These are phyloP conservation scores for Thelonectria discophora DNA, from an alignment of 2,329 filamentous ascomycete species.

Conservation along the genomic window DNA sequence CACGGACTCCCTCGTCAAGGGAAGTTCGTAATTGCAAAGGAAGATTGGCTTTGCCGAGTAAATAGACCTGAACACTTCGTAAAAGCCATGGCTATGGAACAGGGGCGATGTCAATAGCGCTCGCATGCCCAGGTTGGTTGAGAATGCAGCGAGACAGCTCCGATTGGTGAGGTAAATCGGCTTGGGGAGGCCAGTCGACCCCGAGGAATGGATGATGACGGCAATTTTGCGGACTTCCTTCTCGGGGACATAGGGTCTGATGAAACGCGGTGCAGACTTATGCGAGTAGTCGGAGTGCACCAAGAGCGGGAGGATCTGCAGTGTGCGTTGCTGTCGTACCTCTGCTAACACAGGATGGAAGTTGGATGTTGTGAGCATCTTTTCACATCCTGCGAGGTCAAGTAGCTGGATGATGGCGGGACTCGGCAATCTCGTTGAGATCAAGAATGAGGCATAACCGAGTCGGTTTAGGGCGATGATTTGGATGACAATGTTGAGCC, in stretches of 20 bases:
- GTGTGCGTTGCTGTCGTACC: slow-evolving; percentile 26
- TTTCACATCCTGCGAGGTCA: slow-evolving; percentile 17
- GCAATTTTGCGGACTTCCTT: slow-evolving; percentile 30
- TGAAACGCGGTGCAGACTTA: slow-evolving; percentile 28
- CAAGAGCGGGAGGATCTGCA: slow-evolving; percentile 27
- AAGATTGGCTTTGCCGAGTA: slow-evolving; percentile 59
- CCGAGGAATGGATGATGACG: slow-evolving; percentile 49
- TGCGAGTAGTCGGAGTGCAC: slow-evolving; percentile 16
- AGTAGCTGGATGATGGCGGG: slow-evolving; percentile 33
- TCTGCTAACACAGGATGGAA: slow-evolving; percentile 30
- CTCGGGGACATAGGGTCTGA: slow-evolving; percentile 28
- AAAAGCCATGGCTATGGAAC: slow-evolving; percentile 68
- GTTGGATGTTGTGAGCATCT: slow-evolving; percentile 30
- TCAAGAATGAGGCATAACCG: slow-evolving; percentile 35
- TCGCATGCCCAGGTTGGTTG: slow-evolving; percentile 50
- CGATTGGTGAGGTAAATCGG: slow-evolving; percentile 67
- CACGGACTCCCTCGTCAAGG: slow-evolving; percentile 61
- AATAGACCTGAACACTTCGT: slow-evolving; percentile 62
- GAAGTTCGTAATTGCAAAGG: slow-evolving; percentile 63
- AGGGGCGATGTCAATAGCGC: slow-evolving; percentile 65
- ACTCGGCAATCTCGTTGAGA: slow-evolving; percentile 35
- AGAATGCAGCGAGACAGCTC: slow-evolving; percentile 59
- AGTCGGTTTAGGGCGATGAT: slow-evolving; percentile 36
- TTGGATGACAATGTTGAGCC: slow-evolving; percentile 32
- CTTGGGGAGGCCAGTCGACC: slow-evolving; percentile 70